phyloP scores from a whole-genome alignment of 192 early-diverging fungal species.

The Coemansia sp. region DNA sequence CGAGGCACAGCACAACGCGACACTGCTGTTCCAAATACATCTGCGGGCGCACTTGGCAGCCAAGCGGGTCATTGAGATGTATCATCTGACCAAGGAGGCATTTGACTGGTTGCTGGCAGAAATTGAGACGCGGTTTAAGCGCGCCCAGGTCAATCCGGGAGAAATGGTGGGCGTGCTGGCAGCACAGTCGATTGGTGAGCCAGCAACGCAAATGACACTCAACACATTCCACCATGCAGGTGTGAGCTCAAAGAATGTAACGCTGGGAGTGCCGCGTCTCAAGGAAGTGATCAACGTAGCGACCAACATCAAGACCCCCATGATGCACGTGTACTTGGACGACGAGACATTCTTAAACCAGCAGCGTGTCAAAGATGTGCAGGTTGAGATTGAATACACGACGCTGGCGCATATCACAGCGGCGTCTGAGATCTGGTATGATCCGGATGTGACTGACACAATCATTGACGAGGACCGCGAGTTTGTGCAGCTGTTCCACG shows the following conservation, averaged over 20 bases:
- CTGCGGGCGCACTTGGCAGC: slow-evolving; percentile 78
- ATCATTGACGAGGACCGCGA: slow-evolving; percentile 84
- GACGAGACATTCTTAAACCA: slow-evolving; percentile 69
- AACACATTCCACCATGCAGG: slow-evolving; percentile 99
- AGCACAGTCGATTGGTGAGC: slow-evolving; percentile 98
- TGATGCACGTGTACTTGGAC: slow-evolving; percentile 72
- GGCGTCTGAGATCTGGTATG: slow-evolving; percentile 93
- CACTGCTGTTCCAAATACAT: slow-evolving; percentile 85
- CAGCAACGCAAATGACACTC: slow-evolving; percentile 98
- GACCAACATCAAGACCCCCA: slow-evolving; percentile 93
- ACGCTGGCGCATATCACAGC: slow-evolving; percentile 81
- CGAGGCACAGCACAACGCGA: slow-evolving; percentile 91
- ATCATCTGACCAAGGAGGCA: slow-evolving; percentile 78
- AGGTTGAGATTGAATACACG: slow-evolving; percentile 86
- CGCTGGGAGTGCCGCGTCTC: slow-evolving; percentile 94
- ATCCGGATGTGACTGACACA: slow-evolving; percentile 80
- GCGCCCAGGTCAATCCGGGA: slow-evolving; percentile 85
- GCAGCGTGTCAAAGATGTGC: slow-evolving; percentile 84
- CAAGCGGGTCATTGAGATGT: slow-evolving; percentile 86
- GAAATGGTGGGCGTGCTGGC: slow-evolving; percentile 99
- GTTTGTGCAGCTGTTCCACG: slow-evolving; percentile 81
- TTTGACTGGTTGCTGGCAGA: slow-evolving; percentile 95
- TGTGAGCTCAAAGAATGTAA: slow-evolving; percentile 95
- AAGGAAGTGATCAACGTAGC: slow-evolving; percentile 99
- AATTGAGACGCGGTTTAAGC: slow-evolving; percentile 87